phyloP scores from a whole-genome alignment of 306 rosid genomes.

The Senna siamea region DNA sequence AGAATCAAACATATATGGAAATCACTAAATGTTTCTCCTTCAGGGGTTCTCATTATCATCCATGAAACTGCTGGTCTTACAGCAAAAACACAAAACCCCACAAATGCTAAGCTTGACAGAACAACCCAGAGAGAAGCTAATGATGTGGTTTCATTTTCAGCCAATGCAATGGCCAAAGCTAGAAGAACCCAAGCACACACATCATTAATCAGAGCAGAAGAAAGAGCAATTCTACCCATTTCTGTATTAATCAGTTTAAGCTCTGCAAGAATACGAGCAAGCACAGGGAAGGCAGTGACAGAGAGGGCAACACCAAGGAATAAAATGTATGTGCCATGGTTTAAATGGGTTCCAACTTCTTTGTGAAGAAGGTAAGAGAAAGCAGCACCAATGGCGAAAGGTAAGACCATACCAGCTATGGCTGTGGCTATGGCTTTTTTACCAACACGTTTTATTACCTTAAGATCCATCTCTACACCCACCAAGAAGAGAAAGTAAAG shows the following conservation, averaged over 20 bases:
- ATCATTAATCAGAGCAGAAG: conserved; percentile 79
- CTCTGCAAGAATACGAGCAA: conserved; percentile 78
- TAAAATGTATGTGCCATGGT: conserved; percentile 60
- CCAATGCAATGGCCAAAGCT: conserved; percentile 80
- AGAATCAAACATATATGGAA: conserved; percentile 73
- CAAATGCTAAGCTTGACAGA: conserved; percentile 66
- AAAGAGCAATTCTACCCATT: conserved; percentile 74
- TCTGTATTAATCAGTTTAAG: conserved; percentile 84
- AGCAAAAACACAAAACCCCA: conserved; percentile 50
- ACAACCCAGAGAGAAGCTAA: conserved; percentile 83
- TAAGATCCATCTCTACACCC: conserved; percentile 80
- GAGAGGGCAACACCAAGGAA: conserved; percentile 91
- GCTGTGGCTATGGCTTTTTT: conserved; percentile 62
- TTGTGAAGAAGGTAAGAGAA: conserved; percentile 52
- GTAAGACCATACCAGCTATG: conserved; percentile 71
- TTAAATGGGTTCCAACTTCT: neutral
- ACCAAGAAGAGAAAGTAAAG: conserved; percentile 83
- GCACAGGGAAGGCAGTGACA: conserved; percentile 84
- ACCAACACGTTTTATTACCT: conserved; percentile 59
- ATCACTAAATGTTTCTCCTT: conserved; percentile 80
- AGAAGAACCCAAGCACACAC: conserved; percentile 86
- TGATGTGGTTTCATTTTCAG: conserved; percentile 53
- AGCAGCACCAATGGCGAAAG: conserved; percentile 58
- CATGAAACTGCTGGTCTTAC: conserved; percentile 70
- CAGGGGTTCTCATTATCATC: conserved; percentile 75